Evolutionary conservation across 495 filamentous ascomycete species (phyloP).

Genomic region (Aspergillus homomorphus): DNA sequence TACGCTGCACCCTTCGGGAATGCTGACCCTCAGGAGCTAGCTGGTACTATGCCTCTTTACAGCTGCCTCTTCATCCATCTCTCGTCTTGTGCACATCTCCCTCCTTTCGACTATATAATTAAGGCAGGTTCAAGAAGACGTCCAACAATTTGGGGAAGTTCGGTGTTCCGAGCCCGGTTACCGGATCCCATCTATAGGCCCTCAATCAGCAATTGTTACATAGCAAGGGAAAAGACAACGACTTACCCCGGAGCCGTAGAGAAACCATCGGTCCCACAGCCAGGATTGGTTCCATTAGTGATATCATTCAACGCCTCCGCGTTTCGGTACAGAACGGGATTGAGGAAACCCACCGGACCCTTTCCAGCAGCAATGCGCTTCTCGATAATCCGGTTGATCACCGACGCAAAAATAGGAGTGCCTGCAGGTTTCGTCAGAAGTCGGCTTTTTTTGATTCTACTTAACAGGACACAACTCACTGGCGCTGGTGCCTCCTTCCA

Average conservation of each 20-base stretch:
- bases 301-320: slow-evolving; percentile 50
- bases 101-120: too few relatives aligned
- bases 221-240: not conserved
- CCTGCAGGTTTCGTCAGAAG: not conserved
- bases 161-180: slow-evolving; percentile 53
- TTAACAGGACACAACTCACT: slow-evolving; percentile 3
- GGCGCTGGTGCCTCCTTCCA: slow-evolving; percentile 39
- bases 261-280: slow-evolving; percentile 51
- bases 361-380: slow-evolving; percentile 47
- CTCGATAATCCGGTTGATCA: slow-evolving; percentile 47
- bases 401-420: slow-evolving; percentile 31
- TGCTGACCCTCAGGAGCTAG: too few relatives aligned
- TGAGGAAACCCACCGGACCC: slow-evolving; percentile 49
- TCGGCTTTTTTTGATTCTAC: not conserved
- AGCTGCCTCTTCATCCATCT: too few relatives aligned
- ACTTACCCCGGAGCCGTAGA: slow-evolving; percentile 40
- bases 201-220: slow-evolving; percentile 4
- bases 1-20: too few relatives aligned
- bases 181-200: slow-evolving; percentile 46
- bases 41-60: too few relatives aligned
- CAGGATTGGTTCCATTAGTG: slow-evolving; percentile 42
- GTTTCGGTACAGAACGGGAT: slow-evolving; percentile 49
- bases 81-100: too few relatives aligned
- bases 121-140: slow-evolving; percentile 35
- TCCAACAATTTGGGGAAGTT: slow-evolving; percentile 49